Conservation (phyloP, 2,329 filamentous ascomycete genomes). For the Monilinia vaccinii-corymbosi region DNA sequence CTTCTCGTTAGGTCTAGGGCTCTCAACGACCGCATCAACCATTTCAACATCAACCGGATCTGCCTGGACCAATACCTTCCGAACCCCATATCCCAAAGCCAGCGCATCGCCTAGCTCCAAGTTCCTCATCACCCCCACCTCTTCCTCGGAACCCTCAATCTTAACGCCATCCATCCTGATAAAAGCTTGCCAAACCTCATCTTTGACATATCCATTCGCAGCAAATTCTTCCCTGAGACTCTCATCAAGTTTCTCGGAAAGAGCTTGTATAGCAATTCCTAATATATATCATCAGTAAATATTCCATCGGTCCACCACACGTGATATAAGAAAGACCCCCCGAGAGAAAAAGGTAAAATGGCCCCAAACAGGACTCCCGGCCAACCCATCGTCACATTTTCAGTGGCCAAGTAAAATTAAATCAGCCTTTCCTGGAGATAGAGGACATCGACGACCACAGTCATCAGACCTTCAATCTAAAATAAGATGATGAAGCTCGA, state of each 20-base stretch:
- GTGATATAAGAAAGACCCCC: not conserved
- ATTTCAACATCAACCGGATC: not conserved
- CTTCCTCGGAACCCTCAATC: not conserved
- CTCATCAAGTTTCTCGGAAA: slow-evolving; percentile 11
- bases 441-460: not conserved
- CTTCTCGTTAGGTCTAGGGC: not conserved
- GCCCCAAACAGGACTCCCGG: not conserved
- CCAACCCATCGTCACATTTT: slow-evolving; percentile 5
- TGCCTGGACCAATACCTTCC: slow-evolving; percentile 4
- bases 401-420: not conserved
- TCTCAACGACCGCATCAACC: not conserved
- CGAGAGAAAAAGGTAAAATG: not conserved
- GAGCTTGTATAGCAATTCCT: slow-evolving; percentile 13
- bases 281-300: not conserved
- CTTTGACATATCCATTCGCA: slow-evolving; percentile 1
- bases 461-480: not conserved
- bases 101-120: slow-evolving; percentile 3
- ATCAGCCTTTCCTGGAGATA: not conserved
- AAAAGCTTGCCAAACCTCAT: slow-evolving; percentile 13
- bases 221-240: not conserved
- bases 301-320: slow-evolving; percentile 2
- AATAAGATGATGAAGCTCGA: not conserved
- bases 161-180: slow-evolving; percentile 4
- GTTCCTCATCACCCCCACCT: not conserved
- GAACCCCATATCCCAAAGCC: slow-evolving; percentile 9